Conservation (phyloP, 495 filamentous ascomycete species). For the Aspergillus nidulans region DNA sequence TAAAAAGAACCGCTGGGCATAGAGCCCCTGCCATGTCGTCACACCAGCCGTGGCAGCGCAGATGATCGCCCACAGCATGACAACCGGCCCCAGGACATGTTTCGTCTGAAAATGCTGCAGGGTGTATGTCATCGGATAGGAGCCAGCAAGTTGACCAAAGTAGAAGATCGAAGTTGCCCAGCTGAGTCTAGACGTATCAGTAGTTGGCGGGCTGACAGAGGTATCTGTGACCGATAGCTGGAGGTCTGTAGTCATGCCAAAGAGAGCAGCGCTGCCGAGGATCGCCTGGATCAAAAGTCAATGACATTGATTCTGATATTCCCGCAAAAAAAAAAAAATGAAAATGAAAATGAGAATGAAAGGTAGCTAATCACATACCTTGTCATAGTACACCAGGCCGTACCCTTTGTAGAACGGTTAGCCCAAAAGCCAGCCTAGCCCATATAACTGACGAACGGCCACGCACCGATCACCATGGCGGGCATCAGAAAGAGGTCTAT, state of each 20-base stretch:
- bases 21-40: slow-evolving; percentile 59
- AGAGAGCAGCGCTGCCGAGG: slow-evolving; percentile 63
- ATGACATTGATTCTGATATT: no score
- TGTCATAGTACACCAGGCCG: slow-evolving; percentile 76
- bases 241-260: slow-evolving; percentile 72
- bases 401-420: slow-evolving; percentile 51
- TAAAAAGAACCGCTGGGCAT: slow-evolving; percentile 66
- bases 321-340: no score
- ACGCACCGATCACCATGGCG: slow-evolving; percentile 59
- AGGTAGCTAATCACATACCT: slow-evolving; percentile 36
- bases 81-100: slow-evolving; percentile 57
- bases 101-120: slow-evolving; percentile 62
- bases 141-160: slow-evolving; percentile 69
- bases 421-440: no score
- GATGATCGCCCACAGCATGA: slow-evolving; percentile 62
- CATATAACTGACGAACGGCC: no score
- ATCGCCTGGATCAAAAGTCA: slow-evolving; percentile 53
- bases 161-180: slow-evolving; percentile 80
- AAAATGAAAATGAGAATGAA: background rate
- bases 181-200: slow-evolving; percentile 58
- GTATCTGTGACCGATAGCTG: slow-evolving; percentile 47
- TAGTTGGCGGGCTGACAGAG: slow-evolving; percentile 50
- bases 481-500: slow-evolving; percentile 70
- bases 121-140: slow-evolving; percentile 67
- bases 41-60: slow-evolving; percentile 67